Conservation (phyloP, 1,284 basidiomycete species). For the Trametes hirsuta region DNA sequence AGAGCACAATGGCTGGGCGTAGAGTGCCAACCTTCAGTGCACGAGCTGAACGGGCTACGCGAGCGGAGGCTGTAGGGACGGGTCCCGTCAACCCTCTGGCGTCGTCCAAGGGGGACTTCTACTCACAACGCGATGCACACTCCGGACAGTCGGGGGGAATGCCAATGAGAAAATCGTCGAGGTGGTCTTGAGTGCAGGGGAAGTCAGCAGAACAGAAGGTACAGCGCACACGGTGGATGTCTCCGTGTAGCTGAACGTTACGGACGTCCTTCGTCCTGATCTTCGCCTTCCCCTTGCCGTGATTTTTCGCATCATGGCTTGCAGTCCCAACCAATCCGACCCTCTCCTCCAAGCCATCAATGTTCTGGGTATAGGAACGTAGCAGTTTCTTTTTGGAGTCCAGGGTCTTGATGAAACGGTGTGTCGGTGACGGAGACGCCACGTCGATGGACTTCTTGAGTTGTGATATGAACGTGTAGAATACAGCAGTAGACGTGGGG, state of each 20-base stretch:
- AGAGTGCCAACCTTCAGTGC: slow-evolving; percentile 77
- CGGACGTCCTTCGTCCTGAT: slow-evolving; percentile 70
- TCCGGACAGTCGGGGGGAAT: slow-evolving; percentile 82
- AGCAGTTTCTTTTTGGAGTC: slow-evolving; percentile 85
- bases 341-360: slow-evolving; percentile 88
- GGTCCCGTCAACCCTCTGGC: slow-evolving; percentile 14
- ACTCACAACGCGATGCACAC: slow-evolving; percentile 77
- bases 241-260: slow-evolving; percentile 91
- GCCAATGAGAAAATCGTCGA: slow-evolving; percentile 68
- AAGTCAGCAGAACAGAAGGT: slow-evolving; percentile 79
- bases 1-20: slow-evolving; percentile 88
- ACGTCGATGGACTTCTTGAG: slow-evolving; percentile 82
- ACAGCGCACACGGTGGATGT: slow-evolving; percentile 88
- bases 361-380: slow-evolving; percentile 94
- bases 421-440: slow-evolving; percentile 85
- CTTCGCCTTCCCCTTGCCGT: slow-evolving; percentile 65
- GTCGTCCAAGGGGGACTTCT: slow-evolving; percentile 8
- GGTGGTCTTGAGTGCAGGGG: slow-evolving; percentile 64
- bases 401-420: slow-evolving; percentile 85
- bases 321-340: slow-evolving; percentile 75
- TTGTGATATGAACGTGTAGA: slow-evolving; percentile 93
- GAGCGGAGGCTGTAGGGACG: slow-evolving; percentile 60
- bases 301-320: slow-evolving; percentile 52
- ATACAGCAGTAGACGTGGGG: slow-evolving; percentile 83
- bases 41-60: slow-evolving; percentile 80